A percentile compares a stretch with the other conserved stretches of the same genome.
These are phyloP conservation scores for Periconia sp. DNA, from an alignment of 2,329 filamentous ascomycete species.

Conservation along the genomic window DNA sequence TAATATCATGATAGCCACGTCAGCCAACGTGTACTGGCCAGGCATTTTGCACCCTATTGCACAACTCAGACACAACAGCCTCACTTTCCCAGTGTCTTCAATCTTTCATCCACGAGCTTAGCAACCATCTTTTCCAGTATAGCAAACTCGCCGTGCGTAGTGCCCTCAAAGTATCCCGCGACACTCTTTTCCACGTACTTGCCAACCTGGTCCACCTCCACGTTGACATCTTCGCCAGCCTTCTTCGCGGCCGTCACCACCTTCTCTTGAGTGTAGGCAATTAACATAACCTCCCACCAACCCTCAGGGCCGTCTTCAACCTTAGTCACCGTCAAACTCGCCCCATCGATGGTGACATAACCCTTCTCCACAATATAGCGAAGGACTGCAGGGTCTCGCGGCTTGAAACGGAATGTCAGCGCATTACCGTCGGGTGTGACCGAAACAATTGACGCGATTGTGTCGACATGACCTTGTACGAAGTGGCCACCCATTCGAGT, in stretches of 20 bases:
- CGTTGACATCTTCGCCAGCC: constrained; percentile 79
- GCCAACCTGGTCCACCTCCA: constrained; percentile 87
- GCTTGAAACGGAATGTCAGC: constrained; percentile 79
- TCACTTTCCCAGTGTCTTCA: constrained; percentile 48
- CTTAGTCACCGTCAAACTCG: constrained; percentile 86
- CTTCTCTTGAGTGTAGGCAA: constrained; percentile 92
- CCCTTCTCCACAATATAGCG: constrained; percentile 95
- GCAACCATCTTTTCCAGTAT: constrained; percentile 59
- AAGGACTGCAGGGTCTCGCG: constrained; percentile 68
- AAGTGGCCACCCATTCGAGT: constrained; percentile 99
- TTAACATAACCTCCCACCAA: constrained; percentile 95
- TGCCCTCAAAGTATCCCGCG: constrained; percentile 70
- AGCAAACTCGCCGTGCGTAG: constrained; percentile 53
- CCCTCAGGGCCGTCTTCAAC: constrained; percentile 79
- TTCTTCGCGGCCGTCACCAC: constrained; percentile 80
- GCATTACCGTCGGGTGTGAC: constrained; percentile 85
- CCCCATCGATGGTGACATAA: constrained; percentile 90
- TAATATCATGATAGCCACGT: neutral
- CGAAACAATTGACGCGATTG: constrained; percentile 72
- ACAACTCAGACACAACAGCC: neutral
- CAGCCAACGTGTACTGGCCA: neutral
- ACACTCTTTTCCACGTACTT: constrained; percentile 92
- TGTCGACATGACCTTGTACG: constrained; percentile 96
- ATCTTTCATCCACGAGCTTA: constrained; percentile 71
- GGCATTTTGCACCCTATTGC: neutral